Conservation (phyloP, 2,329 filamentous ascomycete species). For the Ascocoryne sarcoides region DNA sequence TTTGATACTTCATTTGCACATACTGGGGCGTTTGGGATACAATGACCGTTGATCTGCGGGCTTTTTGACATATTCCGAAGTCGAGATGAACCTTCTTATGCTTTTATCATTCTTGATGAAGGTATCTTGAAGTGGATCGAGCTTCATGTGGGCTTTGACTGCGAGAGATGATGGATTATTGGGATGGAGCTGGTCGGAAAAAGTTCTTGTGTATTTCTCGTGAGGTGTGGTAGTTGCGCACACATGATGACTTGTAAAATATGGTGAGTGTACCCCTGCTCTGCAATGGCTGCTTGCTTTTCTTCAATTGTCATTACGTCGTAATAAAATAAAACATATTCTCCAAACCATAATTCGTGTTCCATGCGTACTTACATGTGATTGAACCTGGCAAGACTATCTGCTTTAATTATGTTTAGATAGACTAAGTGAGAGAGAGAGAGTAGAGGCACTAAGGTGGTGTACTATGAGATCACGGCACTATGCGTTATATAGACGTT, state of each 20-base stretch:
- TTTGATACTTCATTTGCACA: constrained; percentile 27
- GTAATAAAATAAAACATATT: background rate
- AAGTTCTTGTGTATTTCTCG: constrained; percentile 8
- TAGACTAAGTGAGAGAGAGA: too few species aligned
- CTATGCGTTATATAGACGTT: too few species aligned
- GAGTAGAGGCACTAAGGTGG: too few species aligned
- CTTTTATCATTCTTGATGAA: constrained; percentile 8
- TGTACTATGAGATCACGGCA: too few species aligned
- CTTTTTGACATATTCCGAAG: constrained; percentile 27
- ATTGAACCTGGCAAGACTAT: too few species aligned
- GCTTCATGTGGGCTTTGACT: constrained; percentile 26
- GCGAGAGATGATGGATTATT: constrained; percentile 9
- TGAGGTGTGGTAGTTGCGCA: constrained; percentile 14
- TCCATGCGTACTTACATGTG: too few species aligned
- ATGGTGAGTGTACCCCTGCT: constrained; percentile 20
- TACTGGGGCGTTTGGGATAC: constrained; percentile 24
- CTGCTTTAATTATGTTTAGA: too few species aligned
- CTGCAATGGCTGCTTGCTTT: constrained; percentile 8
- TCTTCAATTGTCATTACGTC: background rate
- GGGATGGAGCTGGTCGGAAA: constrained; percentile 14
- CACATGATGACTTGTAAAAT: too few species aligned
- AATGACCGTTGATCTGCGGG: constrained; percentile 21
- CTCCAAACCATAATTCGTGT: background rate
- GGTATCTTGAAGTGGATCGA: constrained; percentile 27
- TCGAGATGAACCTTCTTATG: constrained; percentile 28